Base-by-base conservation (phyloP, 257 asterid genomes). In the Misopates orontium region DNA sequence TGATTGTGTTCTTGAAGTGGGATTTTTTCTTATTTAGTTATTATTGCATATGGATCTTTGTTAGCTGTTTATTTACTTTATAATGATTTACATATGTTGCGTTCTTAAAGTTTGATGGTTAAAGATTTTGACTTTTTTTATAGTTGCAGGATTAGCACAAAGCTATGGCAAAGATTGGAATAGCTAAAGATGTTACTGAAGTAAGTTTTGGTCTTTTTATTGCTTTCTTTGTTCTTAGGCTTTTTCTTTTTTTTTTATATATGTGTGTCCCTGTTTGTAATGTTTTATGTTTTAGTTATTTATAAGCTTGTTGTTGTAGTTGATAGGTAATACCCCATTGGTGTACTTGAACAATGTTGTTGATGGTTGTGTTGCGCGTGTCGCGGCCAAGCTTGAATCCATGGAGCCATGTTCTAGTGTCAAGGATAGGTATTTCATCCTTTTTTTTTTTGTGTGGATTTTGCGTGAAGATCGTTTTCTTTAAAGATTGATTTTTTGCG, bases 361-460 rank as follows among this genome's bases (percentile, higher is more conserved):
- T 44, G 96, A 93, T 65, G 99, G 99, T 3, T 90, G 97, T 47
- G 95, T 90, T 79, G 99, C 78, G 5, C 96, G 91, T 59, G 74
- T 93, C 36, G 99, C 99, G n/a, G 99, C 96, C 65, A 93, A 93
- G 92, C 84, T 93, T 40, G 99, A 90, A 74, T 80, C 86, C 24
- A 93, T 93, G 99, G 97, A 85, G 71, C 99, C 99, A 1, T 90
- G 97, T 79, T 93, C 99, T 52, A 93, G 97, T 69, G 99, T 93
- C 66, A 93, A 93, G 91, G 99, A 93, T 66, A 90, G 99, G 99
- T 93, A 77, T 47, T 64, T 14, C 32, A 25, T 71, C 75, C 44
- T 24, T 31, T 76, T 19, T n/a, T n/a, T n/a, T n/a, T n/a, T n/a
- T n/a, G n/a, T n/a, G n/a, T 16, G 9, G 22, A 15, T 50, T 10